A percentile compares a stretch with the other conserved stretches of the same genome.
Conservation (phyloP, 1,284 basidiomycete species). For the Fomes fomentarius region DNA sequence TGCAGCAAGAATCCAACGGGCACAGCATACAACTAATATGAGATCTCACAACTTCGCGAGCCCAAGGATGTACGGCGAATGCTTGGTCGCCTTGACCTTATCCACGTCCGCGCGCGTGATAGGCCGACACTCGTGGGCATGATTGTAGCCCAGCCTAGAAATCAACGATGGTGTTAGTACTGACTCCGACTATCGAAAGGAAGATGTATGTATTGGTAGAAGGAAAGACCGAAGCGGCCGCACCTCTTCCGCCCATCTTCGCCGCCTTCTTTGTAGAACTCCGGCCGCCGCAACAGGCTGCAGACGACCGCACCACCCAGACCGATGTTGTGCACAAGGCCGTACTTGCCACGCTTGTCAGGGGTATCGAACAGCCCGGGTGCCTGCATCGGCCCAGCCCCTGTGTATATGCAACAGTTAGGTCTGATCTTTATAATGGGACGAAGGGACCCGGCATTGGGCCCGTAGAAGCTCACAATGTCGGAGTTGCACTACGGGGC, state of each 20-base stretch:
- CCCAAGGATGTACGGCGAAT: constrained; percentile 33
- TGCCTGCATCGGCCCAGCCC: constrained; percentile 84
- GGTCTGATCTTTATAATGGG: too few relatives aligned
- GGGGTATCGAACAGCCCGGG: constrained; percentile 64
- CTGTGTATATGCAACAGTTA: too few relatives aligned
- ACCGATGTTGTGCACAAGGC: constrained; percentile 84
- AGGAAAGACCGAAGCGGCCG: constrained; percentile 13
- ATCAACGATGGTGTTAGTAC: too few relatives aligned
- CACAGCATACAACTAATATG: too few relatives aligned
- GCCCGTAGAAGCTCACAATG: constrained; percentile 49
- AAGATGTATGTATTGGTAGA: neutral
- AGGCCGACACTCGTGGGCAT: constrained; percentile 67
- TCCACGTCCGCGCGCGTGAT: constrained; percentile 68
- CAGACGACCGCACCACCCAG: constrained; percentile 82
- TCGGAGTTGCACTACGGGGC: constrained; percentile 68
- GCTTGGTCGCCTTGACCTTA: constrained; percentile 71
- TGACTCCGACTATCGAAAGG: too few relatives aligned
- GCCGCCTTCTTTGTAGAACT: constrained; percentile 67
- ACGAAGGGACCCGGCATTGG: neutral
- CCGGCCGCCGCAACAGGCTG: constrained; percentile 71
- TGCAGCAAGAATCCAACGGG: too few relatives aligned
- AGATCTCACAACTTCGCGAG: constrained; percentile 29
- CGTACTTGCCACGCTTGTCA: constrained; percentile 76
- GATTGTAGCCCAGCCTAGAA: constrained; percentile 77
- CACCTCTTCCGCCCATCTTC: constrained; percentile 69